A percentile compares a stretch with the other conserved stretches of the same genome.
phyloP scores from a whole-genome alignment of 2,329 filamentous ascomycete species.

The Plenodomus tracheiphilus region DNA sequence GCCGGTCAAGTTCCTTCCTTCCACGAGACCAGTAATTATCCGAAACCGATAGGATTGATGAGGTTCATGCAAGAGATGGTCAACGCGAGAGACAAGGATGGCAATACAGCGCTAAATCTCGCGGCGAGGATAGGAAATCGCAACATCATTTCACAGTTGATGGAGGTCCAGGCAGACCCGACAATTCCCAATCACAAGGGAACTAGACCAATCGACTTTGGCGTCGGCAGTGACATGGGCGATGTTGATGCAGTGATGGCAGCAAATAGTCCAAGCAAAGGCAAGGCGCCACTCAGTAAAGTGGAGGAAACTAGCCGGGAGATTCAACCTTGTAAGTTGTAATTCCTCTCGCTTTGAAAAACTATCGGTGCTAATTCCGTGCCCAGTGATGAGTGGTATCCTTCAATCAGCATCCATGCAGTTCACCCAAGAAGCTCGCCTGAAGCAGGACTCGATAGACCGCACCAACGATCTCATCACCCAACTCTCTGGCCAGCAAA shows the following conservation, averaged over 20 bases:
- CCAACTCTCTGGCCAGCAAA: constrained; percentile 75
- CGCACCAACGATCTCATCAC: constrained; percentile 79
- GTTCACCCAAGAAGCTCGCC: constrained; percentile 77
- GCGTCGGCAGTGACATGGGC: constrained; percentile 71
- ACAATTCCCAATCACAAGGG: constrained; percentile 88
- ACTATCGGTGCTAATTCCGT: not conserved
- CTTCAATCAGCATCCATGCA: constrained; percentile 77
- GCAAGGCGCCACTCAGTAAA: constrained; percentile 47
- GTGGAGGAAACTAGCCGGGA: constrained; percentile 77
- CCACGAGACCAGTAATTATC: constrained; percentile 57
- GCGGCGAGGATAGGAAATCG: constrained; percentile 90
- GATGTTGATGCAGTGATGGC: constrained; percentile 21
- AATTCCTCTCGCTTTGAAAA: no score
- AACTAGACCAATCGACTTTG: constrained; percentile 89
- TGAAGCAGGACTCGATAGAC: constrained; percentile 84
- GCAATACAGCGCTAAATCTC: constrained; percentile 93
- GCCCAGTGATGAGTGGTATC: constrained; percentile 74
- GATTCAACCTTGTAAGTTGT: constrained; percentile 73
- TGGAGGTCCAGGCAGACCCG: constrained; percentile 95
- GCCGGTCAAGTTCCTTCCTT: constrained; percentile 38
- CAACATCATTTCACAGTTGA: constrained; percentile 93
- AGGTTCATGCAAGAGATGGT: constrained; percentile 97
- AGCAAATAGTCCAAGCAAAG: constrained; percentile 41
- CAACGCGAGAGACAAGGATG: constrained; percentile 89
- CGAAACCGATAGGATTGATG: constrained; percentile 78